Base-by-base conservation (phyloP, 345 rosid species). In the Citrus maxima region DNA sequence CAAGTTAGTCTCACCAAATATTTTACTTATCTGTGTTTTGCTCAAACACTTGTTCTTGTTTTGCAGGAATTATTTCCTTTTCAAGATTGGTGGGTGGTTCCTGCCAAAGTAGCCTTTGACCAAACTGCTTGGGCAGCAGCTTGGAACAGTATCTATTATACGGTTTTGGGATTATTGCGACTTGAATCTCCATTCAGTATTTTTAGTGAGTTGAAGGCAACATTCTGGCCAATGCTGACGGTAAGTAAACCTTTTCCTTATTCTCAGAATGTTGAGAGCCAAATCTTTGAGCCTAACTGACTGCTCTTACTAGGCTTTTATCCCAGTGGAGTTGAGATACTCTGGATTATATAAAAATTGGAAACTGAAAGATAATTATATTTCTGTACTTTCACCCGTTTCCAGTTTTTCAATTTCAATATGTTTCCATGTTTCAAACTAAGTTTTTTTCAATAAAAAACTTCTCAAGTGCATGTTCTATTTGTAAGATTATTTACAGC, bases 31-130 rank as follows among this genome's bases (percentile, higher is more conserved):
- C 22, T 1, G 25, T 42, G 5, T 16, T 75, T 49, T 19, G 62
- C 51, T 55, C 10, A 56, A 75, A 14, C 32, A 30, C 55, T 69
- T 70, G 6, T 65, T 10, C 40, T 61, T 71, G 22, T 69, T 40
- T 35, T 54, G 5, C 80, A 92, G 97, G 89, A 73, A 78, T 97
- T 96, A 82, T 89, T 96, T 54, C 99, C 99, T 56, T 93, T 83
- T 63, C 89, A 85, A 74, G 98, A 90, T 77, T 96, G 97, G 99
- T 96, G 99, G 99, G 97, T 91, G 77, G 95, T 96, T 86, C 99
- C 97, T 61, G 99, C 64, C 14, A 96, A 93, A 89, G 97, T 93
- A 14, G 93, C 35, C 7, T 93, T 93, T 64, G 98, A 96, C 81
- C 98, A 96, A 84, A 94, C 99, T 3, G 88, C 82, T n/a, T 93